Evolutionary conservation across 2,329 filamentous ascomycete species (phyloP), one percentile per base, ranked within the genome.

Genomic region (Phyllachora maydis): DNA sequence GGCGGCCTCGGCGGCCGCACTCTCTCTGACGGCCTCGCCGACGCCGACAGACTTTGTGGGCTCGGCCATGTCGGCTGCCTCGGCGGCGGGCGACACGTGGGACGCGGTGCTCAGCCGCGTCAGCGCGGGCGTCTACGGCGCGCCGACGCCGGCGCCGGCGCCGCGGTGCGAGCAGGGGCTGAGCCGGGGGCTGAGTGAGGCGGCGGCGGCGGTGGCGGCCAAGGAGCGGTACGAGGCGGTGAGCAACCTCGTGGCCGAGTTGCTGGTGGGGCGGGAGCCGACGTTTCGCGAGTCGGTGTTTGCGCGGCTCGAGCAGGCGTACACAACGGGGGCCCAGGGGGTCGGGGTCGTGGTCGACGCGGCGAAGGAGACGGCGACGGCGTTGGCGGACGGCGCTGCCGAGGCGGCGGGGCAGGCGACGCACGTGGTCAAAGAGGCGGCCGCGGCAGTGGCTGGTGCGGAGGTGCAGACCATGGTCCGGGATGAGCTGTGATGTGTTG

Each of bases 251-350:
- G 59, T 91, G 9, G 75, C 73, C 2, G 79, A 90, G 43, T 54
- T 90, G 2, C 55, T 91, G 9, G 49, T 60, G 19, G 81, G 76
- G 25, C 79, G 73, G 42, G 79, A 90, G 40, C 71, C 77, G 1
- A 67, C 70, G 9, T 90, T 81, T 37, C 82, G 73, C 0, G 76
- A 90, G 38, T 82, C 75, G 28, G 73, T 85, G 3, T 67, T 81
- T 46, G 66, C 55, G 24, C 65, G 74, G 24, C 57, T 91, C n/a
- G n/a, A n/a, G n/a, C n/a, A n/a, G n/a, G n/a, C n/a, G n/a, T n/a
- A n/a, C n/a, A n/a, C n/a, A n/a, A n/a, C n/a, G n/a, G n/a, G n/a
- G n/a, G n/a, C n/a, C n/a, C n/a, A n/a, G n/a, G n/a, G n/a, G n/a
- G n/a, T n/a, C n/a, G n/a, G n/a, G n/a, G n/a, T n/a, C n/a, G n/a